Evolutionary conservation across 345 rosid genomes (phyloP).

Genomic region (Ceriops zippeliana): DNA sequence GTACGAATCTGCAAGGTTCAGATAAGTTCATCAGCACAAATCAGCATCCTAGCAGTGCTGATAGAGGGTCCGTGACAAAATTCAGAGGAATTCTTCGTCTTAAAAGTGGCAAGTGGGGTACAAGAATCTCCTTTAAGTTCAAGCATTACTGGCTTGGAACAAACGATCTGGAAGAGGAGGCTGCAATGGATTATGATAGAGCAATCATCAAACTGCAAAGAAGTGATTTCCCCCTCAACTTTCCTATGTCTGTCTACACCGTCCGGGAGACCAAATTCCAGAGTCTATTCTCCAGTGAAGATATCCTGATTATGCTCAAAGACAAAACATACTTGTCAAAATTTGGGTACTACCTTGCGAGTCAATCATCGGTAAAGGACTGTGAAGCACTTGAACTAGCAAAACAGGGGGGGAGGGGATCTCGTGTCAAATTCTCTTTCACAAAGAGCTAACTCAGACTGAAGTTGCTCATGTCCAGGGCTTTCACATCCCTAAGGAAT

Average conservation of each 20-base stretch:
- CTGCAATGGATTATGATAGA: constrained; percentile 31
- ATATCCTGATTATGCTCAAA: constrained; percentile 21
- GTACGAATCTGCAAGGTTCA: background rate
- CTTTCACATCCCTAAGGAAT: constrained; percentile 20
- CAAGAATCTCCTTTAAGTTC: constrained; percentile 21
- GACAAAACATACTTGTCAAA: constrained; percentile 14
- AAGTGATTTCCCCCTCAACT: constrained; percentile 19
- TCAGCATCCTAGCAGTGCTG: no score
- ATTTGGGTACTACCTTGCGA: background rate
- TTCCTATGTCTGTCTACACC: constrained; percentile 6
- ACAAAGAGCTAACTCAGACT: constrained; percentile 15
- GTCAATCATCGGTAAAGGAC: background rate
- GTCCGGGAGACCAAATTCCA: constrained; percentile 21
- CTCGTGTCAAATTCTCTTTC: constrained; percentile 11
- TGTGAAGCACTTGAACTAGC: background rate
- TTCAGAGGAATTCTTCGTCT: constrained; percentile 23
- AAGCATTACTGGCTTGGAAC: constrained; percentile 31
- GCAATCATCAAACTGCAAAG: constrained; percentile 30
- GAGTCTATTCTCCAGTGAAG: constrained; percentile 13
- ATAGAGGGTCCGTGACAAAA: constrained; percentile 8
- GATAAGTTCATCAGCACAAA: no score
- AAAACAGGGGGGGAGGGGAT: background rate
- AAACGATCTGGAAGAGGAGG: constrained; percentile 18
- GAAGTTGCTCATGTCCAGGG: constrained; percentile 18
- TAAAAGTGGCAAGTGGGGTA: constrained; percentile 27